Conservation (phyloP, 2,329 filamentous ascomycete species). For the Delphinella strobiligena region DNA sequence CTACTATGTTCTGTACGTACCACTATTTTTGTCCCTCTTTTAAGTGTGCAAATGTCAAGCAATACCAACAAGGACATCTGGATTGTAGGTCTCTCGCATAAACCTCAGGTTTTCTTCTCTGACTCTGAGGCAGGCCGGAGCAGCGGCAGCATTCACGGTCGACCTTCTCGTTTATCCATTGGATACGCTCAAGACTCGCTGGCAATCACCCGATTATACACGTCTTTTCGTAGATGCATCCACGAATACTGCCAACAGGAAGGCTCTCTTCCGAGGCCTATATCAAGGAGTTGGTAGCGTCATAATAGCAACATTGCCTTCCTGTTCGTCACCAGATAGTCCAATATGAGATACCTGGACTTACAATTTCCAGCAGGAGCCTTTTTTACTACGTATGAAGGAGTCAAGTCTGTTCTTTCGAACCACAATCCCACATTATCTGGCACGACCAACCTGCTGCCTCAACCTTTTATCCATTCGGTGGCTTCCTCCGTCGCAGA, state of each 20-base stretch:
- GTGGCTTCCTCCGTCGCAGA: conserved; percentile 66
- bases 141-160: conserved; percentile 72
- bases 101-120: neutral
- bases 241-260: conserved; percentile 42
- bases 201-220: conserved; percentile 67
- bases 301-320: conserved; percentile 77
- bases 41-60: conserved; percentile 27
- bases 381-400: conserved; percentile 87
- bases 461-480: conserved; percentile 59
- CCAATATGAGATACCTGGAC: conserved; percentile 2
- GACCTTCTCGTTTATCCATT: conserved; percentile 78
- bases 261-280: conserved; percentile 55
- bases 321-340: conserved; percentile 39
- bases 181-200: conserved; percentile 79
- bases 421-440: conserved; percentile 33
- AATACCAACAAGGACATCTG: conserved; percentile 45
- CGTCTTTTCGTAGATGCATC: conserved; percentile 50
- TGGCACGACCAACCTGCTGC: conserved; percentile 35
- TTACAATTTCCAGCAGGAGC: conserved; percentile 49
- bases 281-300: conserved; percentile 84
- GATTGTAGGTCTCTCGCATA: conserved; percentile 32
- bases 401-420: conserved; percentile 52
- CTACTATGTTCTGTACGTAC: neutral
- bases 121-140: conserved; percentile 55
- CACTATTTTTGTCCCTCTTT: neutral